Evolutionary conservation across 768 basidiomycete species (phyloP), one percentile per base, ranked within the genome.

Genomic region (Boletus rex-veris): DNA sequence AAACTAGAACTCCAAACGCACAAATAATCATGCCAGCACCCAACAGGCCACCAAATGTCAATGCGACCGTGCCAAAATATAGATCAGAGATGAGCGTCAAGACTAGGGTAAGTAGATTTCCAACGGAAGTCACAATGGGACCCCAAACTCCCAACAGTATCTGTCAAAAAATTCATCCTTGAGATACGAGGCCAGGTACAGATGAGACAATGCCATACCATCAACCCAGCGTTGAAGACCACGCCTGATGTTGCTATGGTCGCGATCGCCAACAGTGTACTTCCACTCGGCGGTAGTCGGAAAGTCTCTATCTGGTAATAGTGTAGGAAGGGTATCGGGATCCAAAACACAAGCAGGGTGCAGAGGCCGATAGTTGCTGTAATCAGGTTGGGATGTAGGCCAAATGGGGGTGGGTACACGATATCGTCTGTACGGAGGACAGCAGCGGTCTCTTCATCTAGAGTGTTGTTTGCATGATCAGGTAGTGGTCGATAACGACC

Each of bases 21-120:
- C 79, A 73, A 11, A 92, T 80, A 59, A 98, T 96, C 62, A 85
- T 79, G 18, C 81, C 80, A 47, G 87, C 88, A 8, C 95, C 95
- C 11, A 85, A 42, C 18, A 94, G 57, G 51, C 90, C 90, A 79
- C 86, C 87, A 3, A 80, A 24, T 0, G 86, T 91, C 53, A 93
- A 66, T 1, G 79, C 75, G 36, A 83, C 78, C 48, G 78, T 77
- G 19, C 90, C 84, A 56, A 93, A 86, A 16, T 86, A 58, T 8
- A 87, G 76, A 70, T 98, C 94, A 39, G 88, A 83, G 15, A 91
- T 62, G 44, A 93, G 81, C 14, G 93, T 90, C 45, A 97, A 78
- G 36, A 96, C 90, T 59, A 96, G 95, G 6, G 94, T 94, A n/a
- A 96, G 78, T n/a, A 98, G 79, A 69, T 83, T 92, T 42, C 92